Evolutionary conservation across 2,329 filamentous ascomycete genomes (phyloP), one percentile per base, ranked within the genome.

Genomic region (Coniochaeta sp.): DNA sequence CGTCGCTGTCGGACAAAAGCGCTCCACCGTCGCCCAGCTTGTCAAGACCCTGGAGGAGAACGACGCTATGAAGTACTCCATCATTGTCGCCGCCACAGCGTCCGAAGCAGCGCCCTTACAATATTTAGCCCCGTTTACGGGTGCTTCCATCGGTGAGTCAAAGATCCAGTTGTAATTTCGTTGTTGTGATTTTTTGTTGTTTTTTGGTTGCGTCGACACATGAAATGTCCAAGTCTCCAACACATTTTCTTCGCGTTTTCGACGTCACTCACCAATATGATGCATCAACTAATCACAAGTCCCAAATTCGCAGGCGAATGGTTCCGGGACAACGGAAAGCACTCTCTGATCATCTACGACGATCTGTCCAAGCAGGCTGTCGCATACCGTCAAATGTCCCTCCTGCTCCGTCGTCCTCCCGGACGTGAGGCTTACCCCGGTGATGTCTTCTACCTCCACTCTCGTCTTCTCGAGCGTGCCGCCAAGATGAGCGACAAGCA

Each of bases 41-140:
- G 95, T 99, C 85, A 92, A 98, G 90, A 98, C 95, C 67, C 91
- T 99, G 62, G 93, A 98, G 87, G 93, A 98, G 89, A 96, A 97
- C 79, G 93, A 98, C 72, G 92, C 95, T 75, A 96, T 99, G 92
- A 96, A 97, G 84, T 99, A 98, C 87, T 88, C 84, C 68, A 87
- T 96, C 68, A 77, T 99, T 67, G 91, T 98, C 68, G 95, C 95
- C 68, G 95, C 95, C 71, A 99, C 95, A 65, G 95, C 95, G 71
- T 98, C 95, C 60, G 95, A 99, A 82, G 95, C 95, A 67, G 66
- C 93, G 73, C 91, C 93, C 71, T 85, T 97, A 59, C 93, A 97
- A 80, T 97, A 96, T 78, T 82, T 96, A 66, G 92, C 92, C 70
- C 93, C 93, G 64, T 97, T 97, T 86, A 93, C 92, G 55, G 93